Evolutionary conservation across 164 flowering plant species (phyloP), one percentile per base, ranked within the genome.

Genomic region (Dillenia suffruticosa): DNA sequence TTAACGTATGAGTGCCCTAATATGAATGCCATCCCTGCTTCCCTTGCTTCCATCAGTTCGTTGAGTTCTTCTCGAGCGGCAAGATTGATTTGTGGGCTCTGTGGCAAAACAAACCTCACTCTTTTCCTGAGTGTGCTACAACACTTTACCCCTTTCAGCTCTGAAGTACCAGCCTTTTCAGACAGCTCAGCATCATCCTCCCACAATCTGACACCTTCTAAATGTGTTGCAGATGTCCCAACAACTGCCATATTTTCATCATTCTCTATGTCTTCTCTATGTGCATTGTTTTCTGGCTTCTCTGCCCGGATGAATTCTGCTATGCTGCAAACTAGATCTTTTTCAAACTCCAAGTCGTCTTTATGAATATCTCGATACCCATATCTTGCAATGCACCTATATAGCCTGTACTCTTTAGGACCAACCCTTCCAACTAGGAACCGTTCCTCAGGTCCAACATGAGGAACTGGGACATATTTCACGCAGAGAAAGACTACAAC

Each of bases 21-120:
- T 63, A 87, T 85, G 53, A 83, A 87, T 9, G 88, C 88, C 81
- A 87, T 76, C 54, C 93, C 93, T 10, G 90, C 79, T 66, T 90
- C 97, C 70, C 95, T 81, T 0, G 95, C 95, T 59, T 90, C 92
- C 87, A 76, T 82, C 74, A 90, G 70, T 13, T 86, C 90, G 51
- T 72, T 72, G 69, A 90, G 54, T 74, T 90, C 93, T 40, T 67
- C 76, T 44, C 59, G 61, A 2, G 68, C 77, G 3, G 61, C 76
- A 10, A 24, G 32, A 8, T 76, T 76, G 0, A 82, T 77, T 57
- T 58, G 49, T 1, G 85, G 85, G 54, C 78, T 78, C 54, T 81
- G 82, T 0, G 97, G 97, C 54, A 90, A 46, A 5, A 85, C 59
- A 69, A 90, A 90, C 66, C 92, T 81, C 63, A 90, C 97, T 56